These are phyloP conservation scores for Talaromyces sp. DNA, from an alignment of 2,329 filamentous ascomycete genomes.

Conservation along the genomic window DNA sequence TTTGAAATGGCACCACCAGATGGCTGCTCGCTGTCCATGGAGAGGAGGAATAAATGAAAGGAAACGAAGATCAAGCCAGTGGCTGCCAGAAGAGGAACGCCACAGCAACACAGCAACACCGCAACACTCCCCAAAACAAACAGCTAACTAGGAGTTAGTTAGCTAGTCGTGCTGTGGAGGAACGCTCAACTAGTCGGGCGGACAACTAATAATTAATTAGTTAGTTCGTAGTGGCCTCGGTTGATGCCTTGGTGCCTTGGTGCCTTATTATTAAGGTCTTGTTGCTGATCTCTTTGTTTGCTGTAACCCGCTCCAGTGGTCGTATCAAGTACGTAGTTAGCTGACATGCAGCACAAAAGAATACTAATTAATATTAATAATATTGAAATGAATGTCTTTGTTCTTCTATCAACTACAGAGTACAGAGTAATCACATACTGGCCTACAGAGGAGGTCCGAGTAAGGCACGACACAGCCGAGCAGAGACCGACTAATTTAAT, in stretches of 20 bases:
- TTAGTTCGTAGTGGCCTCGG: too few relatives aligned
- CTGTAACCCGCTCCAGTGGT: too few relatives aligned
- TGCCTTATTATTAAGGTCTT: too few relatives aligned
- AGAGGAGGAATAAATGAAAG: background rate
- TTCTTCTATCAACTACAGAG: background rate
- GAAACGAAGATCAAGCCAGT: background rate
- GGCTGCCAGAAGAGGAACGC: background rate
- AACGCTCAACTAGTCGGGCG: background rate
- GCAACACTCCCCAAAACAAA: background rate
- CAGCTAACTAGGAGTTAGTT: background rate
- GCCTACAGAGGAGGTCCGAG: too few relatives aligned
- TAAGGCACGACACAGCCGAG: background rate
- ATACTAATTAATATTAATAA: background rate
- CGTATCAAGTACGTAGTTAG: too few relatives aligned
- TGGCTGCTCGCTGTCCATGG: background rate
- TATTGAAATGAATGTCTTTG: background rate
- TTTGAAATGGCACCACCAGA: conserved; percentile 21
- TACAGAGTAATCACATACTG: too few relatives aligned
- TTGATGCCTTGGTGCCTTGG: background rate
- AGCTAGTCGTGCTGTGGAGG: background rate
- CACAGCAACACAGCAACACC: background rate
- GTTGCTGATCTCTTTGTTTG: too few relatives aligned
- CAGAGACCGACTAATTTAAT: background rate
- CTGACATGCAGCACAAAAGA: background rate
- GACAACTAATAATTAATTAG: background rate